phyloP scores from a whole-genome alignment of 139 green algal species.

The Marvania coccoides region DNA sequence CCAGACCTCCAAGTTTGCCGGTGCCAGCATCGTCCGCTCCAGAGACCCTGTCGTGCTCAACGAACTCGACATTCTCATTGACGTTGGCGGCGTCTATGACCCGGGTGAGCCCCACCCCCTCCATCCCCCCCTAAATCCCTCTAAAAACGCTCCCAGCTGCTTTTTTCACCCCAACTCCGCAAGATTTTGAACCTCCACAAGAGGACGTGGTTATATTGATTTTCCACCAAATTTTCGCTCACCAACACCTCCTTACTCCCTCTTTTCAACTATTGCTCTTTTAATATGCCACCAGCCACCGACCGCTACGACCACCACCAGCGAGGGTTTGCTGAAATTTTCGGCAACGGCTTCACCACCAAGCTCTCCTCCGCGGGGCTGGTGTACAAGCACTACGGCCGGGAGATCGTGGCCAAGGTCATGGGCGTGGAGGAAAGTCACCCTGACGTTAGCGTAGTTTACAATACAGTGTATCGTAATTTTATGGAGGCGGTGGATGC shows the following conservation, averaged over 20 bases:
- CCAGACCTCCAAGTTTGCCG: slow-evolving; percentile 47
- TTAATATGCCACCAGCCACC: background rate
- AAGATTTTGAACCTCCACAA: too few relatives aligned
- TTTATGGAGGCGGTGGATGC: slow-evolving; percentile 95
- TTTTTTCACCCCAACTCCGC: too few relatives aligned
- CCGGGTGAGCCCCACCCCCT: slow-evolving; percentile 8
- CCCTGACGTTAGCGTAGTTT: slow-evolving; percentile 70
- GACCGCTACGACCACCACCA: slow-evolving; percentile 87
- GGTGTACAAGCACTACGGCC: slow-evolving; percentile 85
- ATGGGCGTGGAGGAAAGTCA: slow-evolving; percentile 44
- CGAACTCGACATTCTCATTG: slow-evolving; percentile 79
- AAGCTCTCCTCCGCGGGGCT: slow-evolving; percentile 61
- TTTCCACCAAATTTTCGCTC: background rate
- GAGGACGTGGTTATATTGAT: background rate
- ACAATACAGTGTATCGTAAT: slow-evolving; percentile 82
- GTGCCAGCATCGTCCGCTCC: slow-evolving; percentile 56
- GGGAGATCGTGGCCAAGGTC: slow-evolving; percentile 46
- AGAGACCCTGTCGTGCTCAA: slow-evolving; percentile 72
- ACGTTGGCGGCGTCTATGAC: slow-evolving; percentile 88
- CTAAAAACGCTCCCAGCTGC: too few relatives aligned
- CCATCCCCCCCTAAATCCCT: background rate
- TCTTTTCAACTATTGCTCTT: background rate
- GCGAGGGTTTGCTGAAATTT: slow-evolving; percentile 70
- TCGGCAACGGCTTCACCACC: slow-evolving; percentile 64
- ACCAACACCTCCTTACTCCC: background rate